phyloP scores from a whole-genome alignment of 2,329 filamentous ascomycete species.

The Clarireedia hainanense region DNA sequence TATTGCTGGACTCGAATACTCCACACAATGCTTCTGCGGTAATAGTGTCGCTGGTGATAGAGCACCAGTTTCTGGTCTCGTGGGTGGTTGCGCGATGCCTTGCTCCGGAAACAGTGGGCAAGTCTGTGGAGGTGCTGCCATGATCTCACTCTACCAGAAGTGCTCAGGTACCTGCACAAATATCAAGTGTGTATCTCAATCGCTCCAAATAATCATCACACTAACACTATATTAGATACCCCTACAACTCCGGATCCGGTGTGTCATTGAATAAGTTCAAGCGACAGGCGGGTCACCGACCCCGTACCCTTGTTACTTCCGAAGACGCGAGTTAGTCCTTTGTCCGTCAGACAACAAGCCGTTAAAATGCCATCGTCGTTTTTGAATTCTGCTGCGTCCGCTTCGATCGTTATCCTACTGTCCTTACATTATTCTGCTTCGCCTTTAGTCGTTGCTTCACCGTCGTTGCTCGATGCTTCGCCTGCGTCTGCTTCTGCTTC shows the following conservation, averaged over 20 bases:
- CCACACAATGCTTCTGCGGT: slow-evolving; percentile 24
- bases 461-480: neutral
- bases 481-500: neutral
- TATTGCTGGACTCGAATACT: slow-evolving; percentile 30
- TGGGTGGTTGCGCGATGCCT: slow-evolving; percentile 8
- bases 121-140: slow-evolving; percentile 22
- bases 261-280: neutral
- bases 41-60: slow-evolving; percentile 12
- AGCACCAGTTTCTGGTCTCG: neutral
- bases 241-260: neutral
- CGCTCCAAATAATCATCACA: neutral
- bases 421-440: too few relatives aligned
- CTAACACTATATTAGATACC: neutral
- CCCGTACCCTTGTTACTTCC: neutral
- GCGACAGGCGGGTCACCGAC: slow-evolving; percentile 3
- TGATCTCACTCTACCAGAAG: slow-evolving; percentile 11
- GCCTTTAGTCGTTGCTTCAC: too few relatives aligned
- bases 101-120: slow-evolving; percentile 13
- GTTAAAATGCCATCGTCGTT: too few relatives aligned
- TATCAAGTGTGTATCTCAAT: neutral
- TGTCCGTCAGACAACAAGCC: neutral
- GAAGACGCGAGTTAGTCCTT: neutral
- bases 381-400: neutral
- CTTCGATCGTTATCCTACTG: neutral
- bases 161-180: neutral